phyloP scores from a whole-genome alignment of 768 basidiomycete species.

The Dictyophora rubrovolvata region DNA sequence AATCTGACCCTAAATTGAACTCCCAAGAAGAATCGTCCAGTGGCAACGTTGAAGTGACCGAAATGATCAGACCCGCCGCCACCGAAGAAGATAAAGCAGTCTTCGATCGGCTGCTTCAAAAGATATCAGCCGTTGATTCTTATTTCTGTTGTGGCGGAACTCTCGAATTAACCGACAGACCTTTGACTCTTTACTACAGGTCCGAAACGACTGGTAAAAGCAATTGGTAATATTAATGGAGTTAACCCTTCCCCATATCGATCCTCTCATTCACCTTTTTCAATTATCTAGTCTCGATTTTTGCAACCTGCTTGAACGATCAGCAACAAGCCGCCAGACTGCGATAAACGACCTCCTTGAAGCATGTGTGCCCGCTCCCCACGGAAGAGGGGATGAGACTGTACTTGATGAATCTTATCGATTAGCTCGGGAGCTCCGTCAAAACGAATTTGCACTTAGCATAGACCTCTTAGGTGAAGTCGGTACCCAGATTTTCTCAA shows the following conservation, averaged over 20 bases:
- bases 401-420: constrained; percentile 36
- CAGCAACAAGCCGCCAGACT: not conserved
- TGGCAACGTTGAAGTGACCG: too few species aligned
- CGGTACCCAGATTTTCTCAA: constrained; percentile 19
- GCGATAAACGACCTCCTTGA: constrained; percentile 15
- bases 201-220: too few species aligned
- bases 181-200: not conserved
- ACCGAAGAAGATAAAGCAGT: not conserved
- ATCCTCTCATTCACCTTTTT: too few species aligned
- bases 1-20: too few species aligned
- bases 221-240: too few species aligned
- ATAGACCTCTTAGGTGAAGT: constrained; percentile 19
- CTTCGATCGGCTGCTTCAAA: not conserved
- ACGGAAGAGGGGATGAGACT: constrained; percentile 27
- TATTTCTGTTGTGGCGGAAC: constrained; percentile 1
- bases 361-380: constrained; percentile 32
- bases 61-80: too few species aligned
- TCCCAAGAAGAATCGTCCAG: too few species aligned
- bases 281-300: not conserved
- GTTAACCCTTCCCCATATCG: too few species aligned
- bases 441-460: constrained; percentile 23
- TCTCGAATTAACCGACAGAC: not conserved
- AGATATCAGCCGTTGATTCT: not conserved
- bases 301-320: not conserved
- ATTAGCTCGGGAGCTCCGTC: constrained; percentile 36